Percentiles rank a stretch among this genome's conserved stretches.
Conservation (phyloP, 1,284 basidiomycete species). For the Porphyrellus sp. region DNA sequence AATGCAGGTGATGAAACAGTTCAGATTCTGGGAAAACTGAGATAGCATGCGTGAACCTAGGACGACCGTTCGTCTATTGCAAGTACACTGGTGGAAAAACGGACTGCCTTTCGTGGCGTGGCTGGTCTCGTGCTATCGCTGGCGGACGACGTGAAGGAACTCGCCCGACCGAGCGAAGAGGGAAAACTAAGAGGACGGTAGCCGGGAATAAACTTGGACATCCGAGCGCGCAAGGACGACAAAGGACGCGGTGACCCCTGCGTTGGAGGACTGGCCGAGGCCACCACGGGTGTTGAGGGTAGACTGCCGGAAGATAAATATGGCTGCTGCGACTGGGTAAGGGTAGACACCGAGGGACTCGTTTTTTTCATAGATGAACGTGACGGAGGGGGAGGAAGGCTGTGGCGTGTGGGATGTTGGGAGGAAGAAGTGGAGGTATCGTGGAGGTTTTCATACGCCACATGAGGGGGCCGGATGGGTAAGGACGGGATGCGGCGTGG, state of each 20-base stretch:
- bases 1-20: constrained; percentile 25
- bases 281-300: constrained; percentile 48
- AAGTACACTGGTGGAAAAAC: constrained; percentile 46
- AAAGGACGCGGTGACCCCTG: constrained; percentile 39
- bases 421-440: constrained; percentile 26
- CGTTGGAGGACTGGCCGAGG: constrained; percentile 41
- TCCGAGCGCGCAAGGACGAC: constrained; percentile 44
- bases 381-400: constrained; percentile 49
- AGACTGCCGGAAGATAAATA: constrained; percentile 38
- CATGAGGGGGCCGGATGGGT: constrained; percentile 3
- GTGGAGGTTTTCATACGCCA: constrained; percentile 17
- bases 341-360: constrained; percentile 27
- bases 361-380: constrained; percentile 65
- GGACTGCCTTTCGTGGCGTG: constrained; percentile 52
- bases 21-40: constrained; percentile 1
- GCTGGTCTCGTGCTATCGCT: constrained; percentile 37
- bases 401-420: constrained; percentile 30
- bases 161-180: constrained; percentile 34
- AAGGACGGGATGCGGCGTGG: constrained; percentile 20
- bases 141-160: constrained; percentile 39
- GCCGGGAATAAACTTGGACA: constrained; percentile 50
- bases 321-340: constrained; percentile 38
- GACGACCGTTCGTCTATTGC: constrained; percentile 28
- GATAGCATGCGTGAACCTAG: constrained; percentile 10
- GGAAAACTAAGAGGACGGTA: constrained; percentile 41